phyloP scores from a whole-genome alignment of 768 basidiomycete genomes.

The Boletus barrowsii region DNA sequence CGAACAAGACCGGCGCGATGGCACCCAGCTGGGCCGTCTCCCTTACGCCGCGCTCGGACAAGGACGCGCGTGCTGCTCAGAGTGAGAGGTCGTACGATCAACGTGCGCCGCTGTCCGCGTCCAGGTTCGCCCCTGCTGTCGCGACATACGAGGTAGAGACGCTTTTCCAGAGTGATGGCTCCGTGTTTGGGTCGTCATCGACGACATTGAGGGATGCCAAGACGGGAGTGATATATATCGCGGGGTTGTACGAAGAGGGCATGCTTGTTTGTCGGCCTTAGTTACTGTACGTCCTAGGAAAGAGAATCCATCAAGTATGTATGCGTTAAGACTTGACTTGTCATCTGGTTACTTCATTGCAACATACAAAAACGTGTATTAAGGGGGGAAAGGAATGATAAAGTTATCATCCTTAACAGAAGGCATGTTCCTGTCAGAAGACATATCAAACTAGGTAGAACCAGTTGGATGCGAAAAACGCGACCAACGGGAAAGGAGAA shows the following conservation, averaged over 20 bases:
- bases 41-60: no score
- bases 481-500: background rate
- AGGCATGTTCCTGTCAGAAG: constrained; percentile 6
- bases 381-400: background rate
- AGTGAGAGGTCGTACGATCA: constrained; percentile 32
- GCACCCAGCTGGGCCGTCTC: constrained; percentile 59
- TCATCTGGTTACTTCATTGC: background rate
- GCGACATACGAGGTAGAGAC: constrained; percentile 48
- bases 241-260: constrained; percentile 59
- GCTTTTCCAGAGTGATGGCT: constrained; percentile 74
- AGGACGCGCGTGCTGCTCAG: no score
- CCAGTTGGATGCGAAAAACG: background rate
- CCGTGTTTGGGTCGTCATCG: constrained; percentile 50
- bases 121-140: constrained; percentile 36
- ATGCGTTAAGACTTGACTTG: no score
- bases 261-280: constrained; percentile 47
- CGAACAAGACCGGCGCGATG: constrained; percentile 36
- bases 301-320: background rate
- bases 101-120: constrained; percentile 48
- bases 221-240: constrained; percentile 49
- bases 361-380: constrained; percentile 12
- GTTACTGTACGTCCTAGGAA: no score
- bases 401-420: background rate
- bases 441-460: background rate
- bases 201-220: constrained; percentile 51